Conservation (phyloP, 495 filamentous ascomycete genomes). For the Aspergillus bridgeri region DNA sequence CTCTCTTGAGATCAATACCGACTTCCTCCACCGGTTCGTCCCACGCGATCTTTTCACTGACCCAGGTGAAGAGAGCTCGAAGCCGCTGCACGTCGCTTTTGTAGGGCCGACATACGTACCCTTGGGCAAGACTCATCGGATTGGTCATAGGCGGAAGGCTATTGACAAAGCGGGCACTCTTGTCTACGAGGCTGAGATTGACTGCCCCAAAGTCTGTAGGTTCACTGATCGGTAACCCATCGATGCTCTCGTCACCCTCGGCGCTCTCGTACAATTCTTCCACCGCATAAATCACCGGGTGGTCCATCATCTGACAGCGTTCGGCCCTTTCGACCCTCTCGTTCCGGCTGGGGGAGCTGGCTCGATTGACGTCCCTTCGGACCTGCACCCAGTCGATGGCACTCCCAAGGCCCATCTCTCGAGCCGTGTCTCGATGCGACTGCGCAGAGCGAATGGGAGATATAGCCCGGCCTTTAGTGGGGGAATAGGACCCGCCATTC, state of each 20-base stretch:
- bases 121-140: conserved; percentile 78
- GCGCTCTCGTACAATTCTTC: conserved; percentile 80
- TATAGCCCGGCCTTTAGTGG: conserved; percentile 42
- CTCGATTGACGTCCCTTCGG: conserved; percentile 88
- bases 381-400: conserved; percentile 92
- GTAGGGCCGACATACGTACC: conserved; percentile 91
- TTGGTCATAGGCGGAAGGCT: conserved; percentile 89
- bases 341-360: conserved; percentile 85
- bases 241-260: conserved; percentile 86
- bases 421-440: conserved; percentile 46
- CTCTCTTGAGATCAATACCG: conserved; percentile 71
- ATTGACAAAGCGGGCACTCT: conserved; percentile 87
- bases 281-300: conserved; percentile 81
- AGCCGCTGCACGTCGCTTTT: conserved; percentile 91
- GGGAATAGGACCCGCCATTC: conserved; percentile 44
- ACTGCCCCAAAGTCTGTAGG: conserved; percentile 75
- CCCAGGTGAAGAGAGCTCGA: conserved; percentile 94
- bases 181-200: conserved; percentile 86
- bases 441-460: conserved; percentile 33
- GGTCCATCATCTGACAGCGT: conserved; percentile 90
- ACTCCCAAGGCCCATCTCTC: conserved; percentile 63
- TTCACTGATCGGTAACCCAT: conserved; percentile 78
- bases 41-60: conserved; percentile 93
- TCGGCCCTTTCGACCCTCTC: conserved; percentile 85
- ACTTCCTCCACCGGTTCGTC: conserved; percentile 83